phyloP scores from a whole-genome alignment of 1,284 basidiomycete genomes.

The Tranzscheliella williamsii region DNA sequence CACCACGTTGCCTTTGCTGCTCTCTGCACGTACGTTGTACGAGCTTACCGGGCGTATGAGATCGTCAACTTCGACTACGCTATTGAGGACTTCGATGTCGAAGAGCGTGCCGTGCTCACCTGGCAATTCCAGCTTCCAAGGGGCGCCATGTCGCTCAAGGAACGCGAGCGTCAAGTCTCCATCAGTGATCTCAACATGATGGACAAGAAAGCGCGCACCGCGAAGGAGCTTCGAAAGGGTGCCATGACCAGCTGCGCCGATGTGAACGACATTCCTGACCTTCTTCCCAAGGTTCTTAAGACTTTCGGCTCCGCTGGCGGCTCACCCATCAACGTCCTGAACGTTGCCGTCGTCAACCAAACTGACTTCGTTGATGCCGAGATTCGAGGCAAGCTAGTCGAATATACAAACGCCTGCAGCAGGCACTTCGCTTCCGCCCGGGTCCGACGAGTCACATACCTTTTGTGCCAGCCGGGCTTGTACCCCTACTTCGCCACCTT shows the following conservation, averaged over 20 bases:
- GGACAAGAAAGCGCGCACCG: conserved; percentile 34
- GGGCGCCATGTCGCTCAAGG: conserved; percentile 36
- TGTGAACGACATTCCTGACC: conserved; percentile 44
- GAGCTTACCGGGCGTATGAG: conserved; percentile 93
- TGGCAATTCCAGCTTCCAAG: conserved; percentile 66
- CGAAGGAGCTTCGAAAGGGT: conserved; percentile 51
- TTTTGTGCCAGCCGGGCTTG: conserved; percentile 85
- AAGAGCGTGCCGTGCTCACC: conserved; percentile 58
- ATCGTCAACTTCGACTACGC: conserved; percentile 87
- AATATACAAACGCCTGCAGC: conserved; percentile 75
- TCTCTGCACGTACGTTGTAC: conserved; percentile 92
- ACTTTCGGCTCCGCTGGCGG: conserved; percentile 40
- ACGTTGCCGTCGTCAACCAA: conserved; percentile 68
- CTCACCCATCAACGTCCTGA: conserved; percentile 70
- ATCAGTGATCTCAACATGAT: conserved; percentile 53
- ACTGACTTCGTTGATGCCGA: conserved; percentile 77
- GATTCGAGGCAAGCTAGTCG: conserved; percentile 76
- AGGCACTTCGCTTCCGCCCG: conserved; percentile 73
- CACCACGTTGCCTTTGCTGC: conserved; percentile 80
- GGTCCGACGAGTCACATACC: conserved; percentile 86
- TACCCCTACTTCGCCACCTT: conserved; percentile 96
- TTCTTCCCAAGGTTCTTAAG: conserved; percentile 48
- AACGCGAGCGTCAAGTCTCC: conserved; percentile 56
- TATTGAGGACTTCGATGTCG: conserved; percentile 71
- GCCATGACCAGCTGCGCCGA: conserved; percentile 57